These are phyloP conservation scores for Solanum chmielewskii DNA, from an alignment of 257 asterid genomes.

Conservation along the genomic window DNA sequence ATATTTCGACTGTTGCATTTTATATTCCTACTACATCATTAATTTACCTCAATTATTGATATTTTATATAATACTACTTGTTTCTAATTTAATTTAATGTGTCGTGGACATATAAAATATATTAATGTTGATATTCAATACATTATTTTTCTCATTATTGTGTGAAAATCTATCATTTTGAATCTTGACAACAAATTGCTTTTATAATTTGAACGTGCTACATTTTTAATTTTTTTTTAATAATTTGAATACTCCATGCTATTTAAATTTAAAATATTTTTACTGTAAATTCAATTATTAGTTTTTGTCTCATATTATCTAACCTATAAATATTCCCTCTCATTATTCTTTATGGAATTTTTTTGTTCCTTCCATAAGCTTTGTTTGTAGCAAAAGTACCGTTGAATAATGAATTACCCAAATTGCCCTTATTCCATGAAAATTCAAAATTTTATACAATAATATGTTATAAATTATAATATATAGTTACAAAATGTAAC, in stretches of 20 bases:
- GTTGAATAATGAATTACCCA: not conserved
- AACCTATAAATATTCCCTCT: not conserved
- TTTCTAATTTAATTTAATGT: not conserved
- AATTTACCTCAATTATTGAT: not conserved
- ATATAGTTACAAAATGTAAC: not conserved
- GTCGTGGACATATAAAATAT: not conserved
- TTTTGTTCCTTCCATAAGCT: not conserved
- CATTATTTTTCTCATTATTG: not conserved
- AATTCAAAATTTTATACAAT: not conserved
- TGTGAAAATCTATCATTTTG: not conserved
- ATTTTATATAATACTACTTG: not conserved
- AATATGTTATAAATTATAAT: not conserved
- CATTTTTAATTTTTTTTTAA: not conserved
- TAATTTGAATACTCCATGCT: not conserved
- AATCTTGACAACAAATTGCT: not conserved
- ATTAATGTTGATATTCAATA: too few species aligned
- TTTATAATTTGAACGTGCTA: not conserved
- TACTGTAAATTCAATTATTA: too few species aligned
- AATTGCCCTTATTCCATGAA: not conserved
- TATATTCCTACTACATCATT: not conserved
- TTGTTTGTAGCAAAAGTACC: not conserved
- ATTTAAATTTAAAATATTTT: too few species aligned
- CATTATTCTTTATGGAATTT: not conserved
- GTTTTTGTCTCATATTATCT: not conserved
- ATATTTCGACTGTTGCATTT: not conserved